Evolutionary conservation across 148 eudicot genomes (phyloP).

Genomic region (Gaultheria prostrata): DNA sequence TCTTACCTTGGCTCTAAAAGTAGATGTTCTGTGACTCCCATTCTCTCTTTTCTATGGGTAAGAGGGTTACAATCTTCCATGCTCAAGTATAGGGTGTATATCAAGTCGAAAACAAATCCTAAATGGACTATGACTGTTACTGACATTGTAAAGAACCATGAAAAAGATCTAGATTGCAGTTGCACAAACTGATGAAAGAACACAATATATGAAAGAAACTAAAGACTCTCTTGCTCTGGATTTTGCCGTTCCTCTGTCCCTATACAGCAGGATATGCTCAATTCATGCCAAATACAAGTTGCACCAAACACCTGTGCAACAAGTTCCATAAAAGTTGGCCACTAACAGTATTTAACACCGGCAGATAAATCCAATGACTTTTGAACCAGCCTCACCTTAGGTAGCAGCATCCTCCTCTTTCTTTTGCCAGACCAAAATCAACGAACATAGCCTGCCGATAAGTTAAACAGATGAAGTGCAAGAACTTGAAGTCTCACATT

Average conservation of each 20-base stretch:
- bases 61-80: background rate
- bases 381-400: conserved; percentile 50
- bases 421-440: conserved; percentile 96
- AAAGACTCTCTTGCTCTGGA: background rate
- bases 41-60: background rate
- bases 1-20: background rate
- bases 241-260: background rate
- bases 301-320: background rate
- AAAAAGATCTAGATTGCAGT: background rate
- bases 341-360: background rate
- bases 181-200: background rate
- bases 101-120: background rate
- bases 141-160: background rate
- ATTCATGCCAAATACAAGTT: background rate
- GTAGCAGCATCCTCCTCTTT: conserved; percentile 86
- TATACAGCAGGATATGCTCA: background rate
- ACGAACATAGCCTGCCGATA: conserved; percentile 82
- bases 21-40: background rate
- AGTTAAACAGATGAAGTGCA: conserved; percentile 12
- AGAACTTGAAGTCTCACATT: conserved; percentile 8
- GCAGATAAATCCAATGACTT: background rate
- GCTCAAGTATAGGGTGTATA: background rate
- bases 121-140: background rate
- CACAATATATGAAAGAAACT: background rate
- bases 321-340: background rate